A percentile compares a stretch with the other conserved stretches of the same genome.
Evolutionary conservation across 495 filamentous ascomycete genomes (phyloP).

Genomic region (Astrothelium macrocarpum): DNA sequence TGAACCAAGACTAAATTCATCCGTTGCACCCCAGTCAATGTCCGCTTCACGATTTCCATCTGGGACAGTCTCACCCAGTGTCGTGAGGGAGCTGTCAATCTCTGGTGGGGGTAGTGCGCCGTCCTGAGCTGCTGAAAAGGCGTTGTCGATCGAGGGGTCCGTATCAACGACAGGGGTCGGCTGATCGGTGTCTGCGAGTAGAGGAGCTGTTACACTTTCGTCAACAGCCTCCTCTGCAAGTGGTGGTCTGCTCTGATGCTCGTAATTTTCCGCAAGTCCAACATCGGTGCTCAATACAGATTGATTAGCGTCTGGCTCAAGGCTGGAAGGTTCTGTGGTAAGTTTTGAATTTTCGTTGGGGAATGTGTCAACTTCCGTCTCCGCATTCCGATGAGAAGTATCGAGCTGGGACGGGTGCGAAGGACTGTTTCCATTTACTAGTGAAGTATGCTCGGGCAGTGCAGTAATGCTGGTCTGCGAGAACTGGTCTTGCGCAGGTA

Average conservation of each 20-base stretch:
- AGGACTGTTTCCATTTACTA: not conserved
- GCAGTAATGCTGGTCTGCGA: not conserved
- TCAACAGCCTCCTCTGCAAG: constrained; percentile 18
- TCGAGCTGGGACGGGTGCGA: not conserved
- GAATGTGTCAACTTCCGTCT: not conserved
- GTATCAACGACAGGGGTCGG: not conserved
- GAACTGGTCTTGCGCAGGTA: not conserved
- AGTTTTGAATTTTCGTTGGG: not conserved
- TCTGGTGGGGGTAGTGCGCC: not conserved
- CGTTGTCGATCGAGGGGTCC: not conserved
- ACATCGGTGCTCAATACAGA: not conserved
- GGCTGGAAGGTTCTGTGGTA: not conserved
- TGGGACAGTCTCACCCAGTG: not conserved
- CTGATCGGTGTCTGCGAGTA: constrained; percentile 19
- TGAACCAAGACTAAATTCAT: not conserved
- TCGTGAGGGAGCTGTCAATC: not conserved
- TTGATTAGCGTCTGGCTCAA: not conserved
- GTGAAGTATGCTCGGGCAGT: not conserved
- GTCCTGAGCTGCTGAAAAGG: not conserved
- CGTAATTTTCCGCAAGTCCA: constrained; percentile 11
- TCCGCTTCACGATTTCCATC: not conserved
- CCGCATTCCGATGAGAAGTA: too few species aligned
- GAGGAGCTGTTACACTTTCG: constrained; percentile 13
- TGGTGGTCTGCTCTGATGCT: constrained; percentile 19
- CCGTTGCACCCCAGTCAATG: not conserved